A percentile compares a stretch with the other conserved stretches of the same genome.
Conservation (phyloP, 805 yeast species). For the Metschnikowia peoriensis region DNA sequence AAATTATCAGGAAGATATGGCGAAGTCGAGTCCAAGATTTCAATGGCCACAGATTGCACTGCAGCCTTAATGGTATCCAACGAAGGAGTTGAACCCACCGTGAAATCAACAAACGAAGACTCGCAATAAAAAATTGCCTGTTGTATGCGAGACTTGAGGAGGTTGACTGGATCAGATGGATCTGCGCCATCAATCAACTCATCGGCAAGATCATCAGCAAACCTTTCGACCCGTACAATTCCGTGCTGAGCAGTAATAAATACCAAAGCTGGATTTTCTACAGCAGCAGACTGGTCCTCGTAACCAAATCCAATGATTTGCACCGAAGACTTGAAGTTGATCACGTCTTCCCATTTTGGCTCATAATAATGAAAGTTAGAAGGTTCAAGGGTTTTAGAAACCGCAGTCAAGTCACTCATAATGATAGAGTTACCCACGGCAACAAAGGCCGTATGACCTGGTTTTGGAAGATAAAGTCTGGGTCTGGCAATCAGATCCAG, state of each 20-base stretch:
- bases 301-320: conserved; percentile 59
- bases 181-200: conserved; percentile 19
- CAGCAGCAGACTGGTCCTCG: conserved; percentile 37
- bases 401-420: conserved; percentile 55
- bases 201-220: conserved; percentile 18
- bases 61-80: conserved; percentile 29
- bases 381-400: conserved; percentile 23
- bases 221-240: conserved; percentile 56
- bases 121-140: conserved; percentile 75
- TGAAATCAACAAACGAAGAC: conserved; percentile 45
- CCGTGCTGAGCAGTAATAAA: conserved; percentile 56
- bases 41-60: conserved; percentile 48
- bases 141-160: conserved; percentile 71
- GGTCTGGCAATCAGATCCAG: conserved; percentile 32
- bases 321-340: conserved; percentile 54
- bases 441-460: conserved; percentile 59
- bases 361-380: conserved; percentile 28
- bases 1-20: conserved; percentile 54
- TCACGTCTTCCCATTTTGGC: conserved; percentile 79
- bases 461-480: conserved; percentile 53
- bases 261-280: conserved; percentile 45
- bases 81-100: conserved; percentile 40
- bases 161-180: conserved; percentile 22
- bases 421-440: conserved; percentile 60
- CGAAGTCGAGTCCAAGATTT: conserved; percentile 56